These are phyloP conservation scores for Hepatocystis sp. DNA, from an alignment of 169 alveolate species.

Conservation along the genomic window DNA sequence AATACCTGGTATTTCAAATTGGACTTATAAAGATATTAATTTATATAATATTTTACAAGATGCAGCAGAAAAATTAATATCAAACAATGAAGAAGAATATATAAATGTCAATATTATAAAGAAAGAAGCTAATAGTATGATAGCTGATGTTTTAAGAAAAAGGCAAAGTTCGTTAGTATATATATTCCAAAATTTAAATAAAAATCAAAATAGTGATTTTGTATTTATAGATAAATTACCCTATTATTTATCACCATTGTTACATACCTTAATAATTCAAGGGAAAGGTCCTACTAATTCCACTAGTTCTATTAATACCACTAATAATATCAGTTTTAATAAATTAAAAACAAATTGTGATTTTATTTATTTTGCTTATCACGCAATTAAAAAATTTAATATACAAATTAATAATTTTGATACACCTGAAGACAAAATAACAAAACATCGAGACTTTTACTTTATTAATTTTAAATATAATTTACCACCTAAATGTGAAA, in stretches of 20 bases:
- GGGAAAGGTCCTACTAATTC: constrained; percentile 47
- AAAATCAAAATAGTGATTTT: constrained; percentile 31
- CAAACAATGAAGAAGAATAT: constrained; percentile 58
- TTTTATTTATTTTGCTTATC: constrained; percentile 54
- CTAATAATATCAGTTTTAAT: no score
- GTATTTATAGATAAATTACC: constrained; percentile 71
- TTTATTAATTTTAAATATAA: constrained; percentile 45
- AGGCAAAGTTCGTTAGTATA: constrained; percentile 61
- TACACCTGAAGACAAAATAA: constrained; percentile 11
- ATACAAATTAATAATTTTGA: constrained; percentile 62
- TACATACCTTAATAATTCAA: constrained; percentile 56
- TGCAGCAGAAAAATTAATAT: constrained; percentile 29
- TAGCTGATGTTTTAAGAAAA: constrained; percentile 62
- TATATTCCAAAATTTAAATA: constrained; percentile 66
- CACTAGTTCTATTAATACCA: no score
- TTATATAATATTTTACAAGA: constrained; percentile 42
- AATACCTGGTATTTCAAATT: constrained; percentile 24
- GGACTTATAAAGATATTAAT: constrained; percentile 48
- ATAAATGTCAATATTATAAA: constrained; percentile 41
- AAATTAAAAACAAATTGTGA: constrained; percentile 22
- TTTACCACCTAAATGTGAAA: constrained; percentile 69
- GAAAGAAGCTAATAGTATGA: constrained; percentile 67
- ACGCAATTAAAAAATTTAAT: constrained; percentile 52
- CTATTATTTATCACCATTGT: constrained; percentile 55
- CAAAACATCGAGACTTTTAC: constrained; percentile 66